phyloP scores from a whole-genome alignment of 2,329 filamentous ascomycete species.

The Drechslerella dactyloides region DNA sequence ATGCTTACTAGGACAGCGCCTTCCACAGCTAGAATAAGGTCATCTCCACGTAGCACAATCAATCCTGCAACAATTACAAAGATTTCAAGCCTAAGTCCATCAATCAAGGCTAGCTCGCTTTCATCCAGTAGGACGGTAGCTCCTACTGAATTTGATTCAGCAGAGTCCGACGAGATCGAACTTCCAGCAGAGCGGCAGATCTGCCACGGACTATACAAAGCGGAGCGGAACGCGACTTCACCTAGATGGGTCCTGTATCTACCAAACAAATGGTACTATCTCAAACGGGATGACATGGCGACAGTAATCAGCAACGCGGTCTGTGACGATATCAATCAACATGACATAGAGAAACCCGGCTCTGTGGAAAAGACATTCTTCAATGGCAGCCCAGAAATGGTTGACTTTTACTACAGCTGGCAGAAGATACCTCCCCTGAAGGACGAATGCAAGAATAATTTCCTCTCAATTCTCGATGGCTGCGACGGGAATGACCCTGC shows the following conservation, averaged over 20 bases:
- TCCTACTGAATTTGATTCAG: too few relatives aligned
- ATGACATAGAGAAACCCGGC: background rate
- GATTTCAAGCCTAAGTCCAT: too few relatives aligned
- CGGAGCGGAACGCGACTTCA: background rate
- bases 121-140: too few relatives aligned
- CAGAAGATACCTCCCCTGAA: background rate
- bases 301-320: constrained; percentile 1
- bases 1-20: too few relatives aligned
- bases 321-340: constrained; percentile 5
- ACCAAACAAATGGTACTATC: constrained; percentile 9
- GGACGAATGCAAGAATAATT: constrained; percentile 7
- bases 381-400: constrained; percentile 13
- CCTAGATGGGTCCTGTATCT: constrained; percentile 1
- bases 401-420: constrained; percentile 2
- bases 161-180: background rate
- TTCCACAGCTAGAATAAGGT: too few relatives aligned
- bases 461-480: constrained; percentile 15
- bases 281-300: constrained; percentile 3
- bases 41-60: too few relatives aligned
- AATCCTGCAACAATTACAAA: too few relatives aligned
- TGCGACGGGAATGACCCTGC: background rate
- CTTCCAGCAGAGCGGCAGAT: background rate
- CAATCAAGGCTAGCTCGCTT: too few relatives aligned
- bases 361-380: background rate
- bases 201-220: background rate